Evolutionary conservation across 148 eudicot genomes (phyloP).

Genomic region (Cornus suecica): DNA sequence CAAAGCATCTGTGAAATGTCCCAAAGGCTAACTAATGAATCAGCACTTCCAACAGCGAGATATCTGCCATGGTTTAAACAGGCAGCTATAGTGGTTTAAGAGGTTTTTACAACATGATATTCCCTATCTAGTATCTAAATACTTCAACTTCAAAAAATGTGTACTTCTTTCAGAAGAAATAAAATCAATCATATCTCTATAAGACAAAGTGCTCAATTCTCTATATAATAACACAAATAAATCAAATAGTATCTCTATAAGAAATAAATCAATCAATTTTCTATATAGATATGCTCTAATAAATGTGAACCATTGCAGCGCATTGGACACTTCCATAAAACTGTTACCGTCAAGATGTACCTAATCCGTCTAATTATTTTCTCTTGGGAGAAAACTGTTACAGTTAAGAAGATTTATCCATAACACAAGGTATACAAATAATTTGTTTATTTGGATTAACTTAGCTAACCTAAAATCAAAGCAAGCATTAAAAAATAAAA

Average conservation of each 20-base stretch:
- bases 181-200: background rate
- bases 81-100: background rate
- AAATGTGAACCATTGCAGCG: background rate
- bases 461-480: background rate
- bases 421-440: background rate
- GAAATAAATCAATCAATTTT: background rate
- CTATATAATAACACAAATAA: no score
- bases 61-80: slow-evolving; percentile 47
- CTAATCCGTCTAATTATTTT: background rate
- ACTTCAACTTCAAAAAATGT: background rate
- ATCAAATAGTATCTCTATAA: no score
- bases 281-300: background rate
- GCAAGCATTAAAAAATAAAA: background rate
- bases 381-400: background rate
- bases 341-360: background rate
- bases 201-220: background rate
- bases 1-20: slow-evolving; percentile 91
- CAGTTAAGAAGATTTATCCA: background rate
- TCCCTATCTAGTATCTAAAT: background rate
- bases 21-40: slow-evolving; percentile 98
- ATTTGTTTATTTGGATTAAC: background rate
- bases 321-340: background rate
- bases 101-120: background rate
- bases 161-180: background rate
- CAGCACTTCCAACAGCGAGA: slow-evolving; percentile 99